A percentile compares a stretch with the other conserved stretches of the same genome.
These are phyloP conservation scores for Ceratobasidium sp. DNA, from an alignment of 1,284 basidiomycete species.

Conservation along the genomic window DNA sequence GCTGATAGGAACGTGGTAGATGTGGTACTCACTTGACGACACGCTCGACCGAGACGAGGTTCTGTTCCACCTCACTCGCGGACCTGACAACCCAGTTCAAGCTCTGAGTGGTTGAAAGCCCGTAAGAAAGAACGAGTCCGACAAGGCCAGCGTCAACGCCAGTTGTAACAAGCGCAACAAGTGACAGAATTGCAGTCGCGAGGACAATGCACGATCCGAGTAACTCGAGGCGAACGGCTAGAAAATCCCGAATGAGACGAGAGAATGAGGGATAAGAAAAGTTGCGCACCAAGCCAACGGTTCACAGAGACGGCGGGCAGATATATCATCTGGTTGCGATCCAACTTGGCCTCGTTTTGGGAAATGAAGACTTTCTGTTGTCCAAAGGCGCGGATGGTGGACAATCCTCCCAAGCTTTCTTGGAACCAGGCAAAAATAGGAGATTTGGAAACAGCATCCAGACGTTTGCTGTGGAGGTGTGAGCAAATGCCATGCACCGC, in stretches of 20 bases:
- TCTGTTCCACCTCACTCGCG: conserved; percentile 91
- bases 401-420: conserved; percentile 76
- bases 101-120: conserved; percentile 78
- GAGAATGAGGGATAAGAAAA: conserved; percentile 42
- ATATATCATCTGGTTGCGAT: conserved; percentile 85
- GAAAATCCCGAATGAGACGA: no score
- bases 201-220: conserved; percentile 80
- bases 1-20: neutral
- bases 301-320: conserved; percentile 75
- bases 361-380: conserved; percentile 77
- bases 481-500: neutral
- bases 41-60: conserved; percentile 87
- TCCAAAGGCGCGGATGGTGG: conserved; percentile 83
- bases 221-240: conserved; percentile 21
- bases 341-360: conserved; percentile 79
- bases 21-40: conserved; percentile 50
- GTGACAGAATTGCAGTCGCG: conserved; percentile 70
- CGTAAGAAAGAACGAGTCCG: conserved; percentile 89
- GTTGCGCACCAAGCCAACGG: conserved; percentile 69
- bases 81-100: conserved; percentile 91
- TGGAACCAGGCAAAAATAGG: conserved; percentile 79
- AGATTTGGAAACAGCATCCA: conserved; percentile 88
- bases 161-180: conserved; percentile 71
- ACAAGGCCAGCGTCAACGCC: conserved; percentile 86
- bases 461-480: conserved; percentile 61